phyloP scores from a whole-genome alignment of 768 basidiomycete species.

The Suillus fuscotomentosus region DNA sequence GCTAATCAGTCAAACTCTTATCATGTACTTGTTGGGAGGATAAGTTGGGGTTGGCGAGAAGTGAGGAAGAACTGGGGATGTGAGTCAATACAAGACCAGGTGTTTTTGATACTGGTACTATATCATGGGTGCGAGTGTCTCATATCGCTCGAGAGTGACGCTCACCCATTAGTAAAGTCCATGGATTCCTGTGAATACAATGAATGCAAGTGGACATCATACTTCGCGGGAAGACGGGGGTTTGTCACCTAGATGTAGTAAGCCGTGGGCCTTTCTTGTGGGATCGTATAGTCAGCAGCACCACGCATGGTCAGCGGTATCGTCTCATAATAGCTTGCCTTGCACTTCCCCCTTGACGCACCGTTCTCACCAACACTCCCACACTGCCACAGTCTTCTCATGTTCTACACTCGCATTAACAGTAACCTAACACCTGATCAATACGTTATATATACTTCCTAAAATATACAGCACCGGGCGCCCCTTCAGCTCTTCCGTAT shows the following conservation, averaged over 20 bases:
- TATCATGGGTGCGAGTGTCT: constrained; percentile 2
- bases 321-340: background rate
- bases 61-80: background rate
- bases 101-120: background rate
- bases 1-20: background rate
- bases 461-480: background rate
- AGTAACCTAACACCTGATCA: background rate
- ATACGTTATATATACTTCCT: background rate
- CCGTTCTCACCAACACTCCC: background rate
- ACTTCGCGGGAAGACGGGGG: background rate
- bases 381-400: background rate
- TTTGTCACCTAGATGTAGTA: background rate
- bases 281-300: background rate
- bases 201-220: background rate
- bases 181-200: background rate
- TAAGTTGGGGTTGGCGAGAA: background rate
- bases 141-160: background rate
- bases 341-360: background rate
- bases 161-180: background rate
- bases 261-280: background rate
- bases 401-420: background rate
- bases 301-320: background rate
- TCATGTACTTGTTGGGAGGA: background rate
- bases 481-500: background rate
- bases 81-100: no score